Conservation (phyloP, 768 basidiomycete species). For the Kwoniella sp. region DNA sequence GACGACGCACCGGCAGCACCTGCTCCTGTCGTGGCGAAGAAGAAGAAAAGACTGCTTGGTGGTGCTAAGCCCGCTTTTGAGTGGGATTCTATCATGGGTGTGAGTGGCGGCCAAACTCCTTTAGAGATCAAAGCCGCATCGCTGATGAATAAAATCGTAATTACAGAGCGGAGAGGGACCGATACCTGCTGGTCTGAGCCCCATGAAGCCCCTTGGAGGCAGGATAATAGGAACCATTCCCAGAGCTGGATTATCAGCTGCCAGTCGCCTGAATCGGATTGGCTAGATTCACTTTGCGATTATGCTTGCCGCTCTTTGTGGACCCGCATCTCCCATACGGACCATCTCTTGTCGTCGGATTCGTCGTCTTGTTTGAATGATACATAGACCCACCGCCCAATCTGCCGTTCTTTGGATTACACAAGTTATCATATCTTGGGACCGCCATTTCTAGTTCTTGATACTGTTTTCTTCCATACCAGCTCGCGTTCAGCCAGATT, state of each 20-base stretch:
- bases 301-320: neutral
- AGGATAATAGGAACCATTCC: conserved; percentile 38
- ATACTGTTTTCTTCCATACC: too few relatives aligned
- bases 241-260: conserved; percentile 34
- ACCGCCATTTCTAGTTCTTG: too few relatives aligned
- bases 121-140: neutral
- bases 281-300: neutral
- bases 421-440: too few relatives aligned
- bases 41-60: conserved; percentile 47
- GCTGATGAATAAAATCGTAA: neutral
- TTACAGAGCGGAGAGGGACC: conserved; percentile 47
- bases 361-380: too few relatives aligned
- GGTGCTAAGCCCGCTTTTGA: conserved; percentile 38
- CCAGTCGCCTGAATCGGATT: conserved; percentile 18
- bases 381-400: too few relatives aligned
- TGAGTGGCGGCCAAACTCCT: conserved; percentile 23
- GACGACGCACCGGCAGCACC: neutral
- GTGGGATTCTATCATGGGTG: conserved; percentile 48
- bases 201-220: conserved; percentile 31
- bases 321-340: neutral
- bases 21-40: conserved; percentile 33
- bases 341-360: too few relatives aligned
- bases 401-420: too few relatives aligned
- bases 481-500: too few relatives aligned
- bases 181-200: conserved; percentile 42